Evolutionary conservation across 2,329 filamentous ascomycete species (phyloP).

Genomic region (Grosmannia serpens): DNA sequence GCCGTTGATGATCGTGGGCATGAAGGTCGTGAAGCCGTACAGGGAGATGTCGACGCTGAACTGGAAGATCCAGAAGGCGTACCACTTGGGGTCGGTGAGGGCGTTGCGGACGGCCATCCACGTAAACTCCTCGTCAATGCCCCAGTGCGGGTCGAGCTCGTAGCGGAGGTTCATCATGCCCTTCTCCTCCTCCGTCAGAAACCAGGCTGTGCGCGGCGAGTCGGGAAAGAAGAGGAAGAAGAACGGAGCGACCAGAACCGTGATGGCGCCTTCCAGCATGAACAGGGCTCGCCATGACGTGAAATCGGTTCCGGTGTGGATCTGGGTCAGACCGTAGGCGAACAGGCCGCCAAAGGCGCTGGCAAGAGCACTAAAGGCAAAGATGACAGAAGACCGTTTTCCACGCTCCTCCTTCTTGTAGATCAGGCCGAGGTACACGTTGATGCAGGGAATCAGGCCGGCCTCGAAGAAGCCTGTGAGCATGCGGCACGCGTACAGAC

Average conservation of each 20-base stretch:
- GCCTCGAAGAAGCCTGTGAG: conserved; percentile 16
- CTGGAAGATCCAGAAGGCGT: conserved; percentile 19
- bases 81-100: conserved; percentile 18
- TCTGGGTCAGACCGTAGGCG: conserved; percentile 26
- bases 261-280: conserved; percentile 27
- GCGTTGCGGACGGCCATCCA: conserved; percentile 15
- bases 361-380: conserved; percentile 26
- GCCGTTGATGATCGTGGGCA: conserved; percentile 23
- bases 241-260: conserved; percentile 22
- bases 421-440: conserved; percentile 24
- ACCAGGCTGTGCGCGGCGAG: conserved; percentile 18
- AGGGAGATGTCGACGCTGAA: conserved; percentile 22
- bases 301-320: conserved; percentile 21
- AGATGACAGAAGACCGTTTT: conserved; percentile 26
- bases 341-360: conserved; percentile 31
- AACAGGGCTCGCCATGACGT: conserved; percentile 28
- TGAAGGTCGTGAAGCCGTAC: conserved; percentile 22
- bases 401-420: conserved; percentile 19
- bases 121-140: conserved; percentile 15
- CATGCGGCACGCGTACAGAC: conserved; percentile 14
- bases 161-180: conserved; percentile 17
- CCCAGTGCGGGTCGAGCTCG: conserved; percentile 17
- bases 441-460: conserved; percentile 29
- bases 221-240: conserved; percentile 18
- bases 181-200: conserved; percentile 16